Conservation (phyloP, 2,329 filamentous ascomycete genomes). For the Aureobasidium sp. region DNA sequence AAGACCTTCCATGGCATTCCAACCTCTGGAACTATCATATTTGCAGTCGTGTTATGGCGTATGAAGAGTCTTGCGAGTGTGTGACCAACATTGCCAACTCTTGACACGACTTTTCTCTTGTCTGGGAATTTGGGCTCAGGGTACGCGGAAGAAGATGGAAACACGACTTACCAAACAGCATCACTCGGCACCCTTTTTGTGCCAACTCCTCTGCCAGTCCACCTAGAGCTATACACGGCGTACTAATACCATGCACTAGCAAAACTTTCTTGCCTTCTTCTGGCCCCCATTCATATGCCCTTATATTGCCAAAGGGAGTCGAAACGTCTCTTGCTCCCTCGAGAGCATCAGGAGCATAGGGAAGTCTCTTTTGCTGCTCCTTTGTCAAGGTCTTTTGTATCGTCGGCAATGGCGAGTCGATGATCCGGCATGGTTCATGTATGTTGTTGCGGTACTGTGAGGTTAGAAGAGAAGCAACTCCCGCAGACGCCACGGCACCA, state of each 20-base stretch:
- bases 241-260: slow-evolving; percentile 74
- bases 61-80: background rate
- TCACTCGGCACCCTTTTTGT: slow-evolving; percentile 62
- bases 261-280: slow-evolving; percentile 64
- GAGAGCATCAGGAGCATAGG: slow-evolving; percentile 63
- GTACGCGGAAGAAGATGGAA: too few relatives aligned
- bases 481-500: background rate
- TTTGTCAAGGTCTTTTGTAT: background rate
- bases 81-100: background rate
- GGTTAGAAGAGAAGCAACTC: background rate
- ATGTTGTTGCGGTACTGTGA: background rate
- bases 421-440: background rate
- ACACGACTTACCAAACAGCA: slow-evolving; percentile 59
- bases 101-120: background rate
- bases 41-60: background rate
- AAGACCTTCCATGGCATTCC: background rate
- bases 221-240: slow-evolving; percentile 64
- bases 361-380: slow-evolving; percentile 25
- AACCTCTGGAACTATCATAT: background rate
- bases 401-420: background rate
- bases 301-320: slow-evolving; percentile 63
- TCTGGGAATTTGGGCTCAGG: background rate
- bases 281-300: slow-evolving; percentile 77
- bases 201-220: slow-evolving; percentile 60
- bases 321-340: slow-evolving; percentile 62